phyloP scores from a whole-genome alignment of 1,139 yeast genomes.

The Lodderomyces theae region DNA sequence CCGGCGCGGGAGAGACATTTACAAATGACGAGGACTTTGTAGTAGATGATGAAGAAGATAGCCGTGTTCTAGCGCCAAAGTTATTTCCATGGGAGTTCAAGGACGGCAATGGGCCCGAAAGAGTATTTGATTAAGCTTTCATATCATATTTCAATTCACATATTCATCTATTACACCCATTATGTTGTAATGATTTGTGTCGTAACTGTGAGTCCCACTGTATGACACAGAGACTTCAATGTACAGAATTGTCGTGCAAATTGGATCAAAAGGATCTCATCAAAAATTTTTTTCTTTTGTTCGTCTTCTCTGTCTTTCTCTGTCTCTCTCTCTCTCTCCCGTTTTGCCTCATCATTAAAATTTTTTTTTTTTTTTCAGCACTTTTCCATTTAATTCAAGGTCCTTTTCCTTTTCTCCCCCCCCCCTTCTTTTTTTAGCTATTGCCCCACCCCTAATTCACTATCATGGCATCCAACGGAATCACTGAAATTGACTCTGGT shows the following conservation, averaged over 20 bases:
- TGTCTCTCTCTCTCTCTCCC: too few relatives aligned
- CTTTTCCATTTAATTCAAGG: background rate
- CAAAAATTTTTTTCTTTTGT: background rate
- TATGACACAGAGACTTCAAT: too few relatives aligned
- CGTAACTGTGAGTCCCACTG: too few relatives aligned
- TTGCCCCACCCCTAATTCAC: background rate
- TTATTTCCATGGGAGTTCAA: slow-evolving; percentile 42
- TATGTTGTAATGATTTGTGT: background rate
- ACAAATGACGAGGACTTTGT: slow-evolving; percentile 10
- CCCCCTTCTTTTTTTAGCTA: background rate
- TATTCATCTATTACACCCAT: background rate
- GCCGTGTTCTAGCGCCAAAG: slow-evolving; percentile 16
- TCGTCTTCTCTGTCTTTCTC: too few relatives aligned
- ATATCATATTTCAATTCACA: slow-evolving; percentile 1
- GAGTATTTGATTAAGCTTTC: slow-evolving; percentile 25
- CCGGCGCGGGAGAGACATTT: slow-evolving; percentile 3
- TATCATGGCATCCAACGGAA: slow-evolving; percentile 49
- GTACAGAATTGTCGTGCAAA: background rate
- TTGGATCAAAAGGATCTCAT: background rate
- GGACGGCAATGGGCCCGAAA: slow-evolving; percentile 21
- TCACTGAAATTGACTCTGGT: slow-evolving; percentile 79
- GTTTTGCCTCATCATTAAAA: background rate
- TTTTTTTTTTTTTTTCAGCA: background rate
- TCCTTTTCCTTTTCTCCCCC: too few relatives aligned
- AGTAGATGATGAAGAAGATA: slow-evolving; percentile 9